Percentiles rank a stretch among this genome's conserved stretches.
These are phyloP conservation scores for Dactylella cylindrospora DNA, from an alignment of 2,329 filamentous ascomycete species.

Conservation along the genomic window DNA sequence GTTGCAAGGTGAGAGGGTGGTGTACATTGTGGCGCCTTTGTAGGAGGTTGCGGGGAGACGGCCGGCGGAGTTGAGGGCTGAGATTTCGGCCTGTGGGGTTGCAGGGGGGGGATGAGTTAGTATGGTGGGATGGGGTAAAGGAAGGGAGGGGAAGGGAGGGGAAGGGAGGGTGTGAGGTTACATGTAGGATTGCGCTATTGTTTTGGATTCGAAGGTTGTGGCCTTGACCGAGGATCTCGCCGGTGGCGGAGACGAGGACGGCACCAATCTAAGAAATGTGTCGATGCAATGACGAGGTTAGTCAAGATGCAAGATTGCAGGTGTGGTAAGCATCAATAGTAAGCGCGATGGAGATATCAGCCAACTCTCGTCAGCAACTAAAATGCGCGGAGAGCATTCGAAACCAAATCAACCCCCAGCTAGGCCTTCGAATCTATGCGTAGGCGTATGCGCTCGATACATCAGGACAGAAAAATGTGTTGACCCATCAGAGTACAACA, in stretches of 20 bases:
- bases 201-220: constrained; percentile 77
- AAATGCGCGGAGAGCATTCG: too few relatives aligned
- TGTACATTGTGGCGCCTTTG: constrained; percentile 77
- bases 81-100: constrained; percentile 67
- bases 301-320: not conserved
- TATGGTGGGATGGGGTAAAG: not conserved
- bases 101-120: not conserved
- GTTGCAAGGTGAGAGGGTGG: constrained; percentile 74
- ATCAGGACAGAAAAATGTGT: too few relatives aligned
- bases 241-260: constrained; percentile 66
- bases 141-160: not conserved
- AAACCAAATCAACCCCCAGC: too few relatives aligned
- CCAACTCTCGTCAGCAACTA: too few relatives aligned
- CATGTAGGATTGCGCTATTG: constrained; percentile 70
- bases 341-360: too few relatives aligned
- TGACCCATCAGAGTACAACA: too few relatives aligned
- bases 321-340: not conserved
- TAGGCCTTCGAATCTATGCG: too few relatives aligned
- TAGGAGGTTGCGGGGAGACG: constrained; percentile 70
- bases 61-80: constrained; percentile 72
- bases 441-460: too few relatives aligned
- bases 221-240: constrained; percentile 69
- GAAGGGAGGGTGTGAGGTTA: constrained; percentile 52
- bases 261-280: constrained; percentile 56
- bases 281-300: not conserved